Percentiles rank a stretch among this genome's conserved stretches.
phyloP scores from a whole-genome alignment of 1,284 basidiomycete genomes.

The Sporisorium exsertum region DNA sequence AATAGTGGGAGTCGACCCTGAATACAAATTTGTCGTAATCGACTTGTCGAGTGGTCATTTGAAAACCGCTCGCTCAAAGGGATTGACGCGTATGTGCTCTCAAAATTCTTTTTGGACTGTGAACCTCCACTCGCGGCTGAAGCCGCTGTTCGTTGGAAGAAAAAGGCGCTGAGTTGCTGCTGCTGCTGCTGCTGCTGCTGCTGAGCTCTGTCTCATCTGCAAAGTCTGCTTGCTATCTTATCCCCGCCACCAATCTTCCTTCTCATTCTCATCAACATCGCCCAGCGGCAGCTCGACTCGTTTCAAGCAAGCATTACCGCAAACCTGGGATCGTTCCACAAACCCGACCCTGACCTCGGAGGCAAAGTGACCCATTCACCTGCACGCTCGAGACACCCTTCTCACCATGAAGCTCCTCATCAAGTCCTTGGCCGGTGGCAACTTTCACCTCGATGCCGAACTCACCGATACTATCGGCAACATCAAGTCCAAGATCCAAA shows the following conservation, averaged over 20 bases:
- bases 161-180: not conserved
- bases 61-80: not conserved
- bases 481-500: constrained; percentile 87
- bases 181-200: not conserved
- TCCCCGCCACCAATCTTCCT: not conserved
- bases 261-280: not conserved
- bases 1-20: not conserved
- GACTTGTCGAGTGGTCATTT: too few species aligned
- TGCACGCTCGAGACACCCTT: too few species aligned
- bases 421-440: constrained; percentile 67
- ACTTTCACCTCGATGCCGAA: constrained; percentile 67
- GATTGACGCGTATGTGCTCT: constrained; percentile 18
- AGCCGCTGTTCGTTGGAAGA: not conserved
- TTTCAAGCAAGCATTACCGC: not conserved
- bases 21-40: not conserved
- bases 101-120: not conserved
- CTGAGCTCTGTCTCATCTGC: not conserved
- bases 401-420: constrained; percentile 64
- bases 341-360: not conserved
- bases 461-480: constrained; percentile 73
- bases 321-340: not conserved
- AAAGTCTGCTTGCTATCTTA: not conserved
- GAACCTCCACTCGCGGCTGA: constrained; percentile 16
- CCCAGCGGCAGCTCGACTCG: not conserved
- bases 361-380: too few species aligned